Conservation (phyloP, 106 monocot species). For the Amphibolis antarctica region DNA sequence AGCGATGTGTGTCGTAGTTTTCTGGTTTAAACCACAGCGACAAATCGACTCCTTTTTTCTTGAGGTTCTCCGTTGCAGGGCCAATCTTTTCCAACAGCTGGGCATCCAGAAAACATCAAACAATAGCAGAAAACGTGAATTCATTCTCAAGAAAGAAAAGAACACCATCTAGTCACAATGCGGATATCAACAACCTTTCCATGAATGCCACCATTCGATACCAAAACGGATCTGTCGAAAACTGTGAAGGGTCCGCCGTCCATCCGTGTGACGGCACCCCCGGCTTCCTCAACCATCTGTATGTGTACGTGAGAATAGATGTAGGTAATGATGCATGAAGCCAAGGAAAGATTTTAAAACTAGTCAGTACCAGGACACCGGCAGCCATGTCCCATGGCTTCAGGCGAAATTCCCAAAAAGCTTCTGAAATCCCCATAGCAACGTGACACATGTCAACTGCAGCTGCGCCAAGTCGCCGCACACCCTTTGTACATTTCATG, state of each 20-base stretch:
- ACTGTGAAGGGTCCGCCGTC: slow-evolving; percentile 86
- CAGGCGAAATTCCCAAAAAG: slow-evolving; percentile 97
- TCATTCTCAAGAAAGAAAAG: not conserved
- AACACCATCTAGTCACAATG: not conserved
- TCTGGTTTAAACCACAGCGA: slow-evolving; percentile 90
- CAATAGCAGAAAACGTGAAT: too few relatives aligned
- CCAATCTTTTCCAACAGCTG: slow-evolving; percentile 89
- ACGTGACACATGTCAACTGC: slow-evolving; percentile 98
- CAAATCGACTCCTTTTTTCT: slow-evolving; percentile 76
- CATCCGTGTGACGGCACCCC: slow-evolving; percentile 83
- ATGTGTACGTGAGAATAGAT: not conserved
- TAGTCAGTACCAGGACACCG: slow-evolving; percentile 96
- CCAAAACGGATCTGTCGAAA: slow-evolving; percentile 90
- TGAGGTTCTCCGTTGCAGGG: slow-evolving; percentile 83
- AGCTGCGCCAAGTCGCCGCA: slow-evolving; percentile 91
- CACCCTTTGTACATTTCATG: slow-evolving; percentile 43
- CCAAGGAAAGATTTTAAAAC: too few relatives aligned
- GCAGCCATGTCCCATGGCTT: slow-evolving; percentile 99
- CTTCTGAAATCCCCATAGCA: slow-evolving; percentile 81
- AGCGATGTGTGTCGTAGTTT: slow-evolving; percentile 56
- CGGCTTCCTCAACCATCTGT: slow-evolving; percentile 98
- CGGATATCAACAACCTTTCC: slow-evolving; percentile 41
- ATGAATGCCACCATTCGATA: slow-evolving; percentile 80
- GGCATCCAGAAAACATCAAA: slow-evolving; percentile 1
- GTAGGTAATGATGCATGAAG: too few relatives aligned